These are phyloP conservation scores for Colletotrichum lentis DNA, from an alignment of 2,329 filamentous ascomycete species.

Conservation along the genomic window DNA sequence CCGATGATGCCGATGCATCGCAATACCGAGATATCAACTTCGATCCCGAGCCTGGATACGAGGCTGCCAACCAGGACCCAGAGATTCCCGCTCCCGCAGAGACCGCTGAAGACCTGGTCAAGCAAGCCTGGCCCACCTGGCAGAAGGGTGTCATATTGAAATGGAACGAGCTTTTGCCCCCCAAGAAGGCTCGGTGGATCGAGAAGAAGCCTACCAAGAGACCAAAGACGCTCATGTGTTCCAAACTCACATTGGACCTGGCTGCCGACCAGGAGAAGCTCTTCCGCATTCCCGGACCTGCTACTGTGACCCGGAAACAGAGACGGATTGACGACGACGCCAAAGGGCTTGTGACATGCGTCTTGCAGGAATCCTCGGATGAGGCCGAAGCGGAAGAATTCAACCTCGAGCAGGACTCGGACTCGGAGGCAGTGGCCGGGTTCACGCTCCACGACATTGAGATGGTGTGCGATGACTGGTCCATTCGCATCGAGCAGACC, in stretches of 20 bases:
- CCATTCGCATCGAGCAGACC: slow-evolving; percentile 65
- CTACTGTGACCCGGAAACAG: slow-evolving; percentile 61
- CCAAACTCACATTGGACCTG: slow-evolving; percentile 87
- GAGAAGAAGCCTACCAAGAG: slow-evolving; percentile 81
- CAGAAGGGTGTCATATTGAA: slow-evolving; percentile 76
- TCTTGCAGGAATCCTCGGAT: slow-evolving; percentile 52
- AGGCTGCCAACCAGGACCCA: slow-evolving; percentile 65
- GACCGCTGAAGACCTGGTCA: slow-evolving; percentile 77
- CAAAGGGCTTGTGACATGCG: slow-evolving; percentile 57
- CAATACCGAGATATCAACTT: slow-evolving; percentile 58
- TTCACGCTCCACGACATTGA: slow-evolving; percentile 82
- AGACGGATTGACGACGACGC: slow-evolving; percentile 62
- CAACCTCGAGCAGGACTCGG: slow-evolving; percentile 60
- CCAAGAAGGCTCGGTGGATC: slow-evolving; percentile 79
- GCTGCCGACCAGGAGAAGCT: slow-evolving; percentile 85
- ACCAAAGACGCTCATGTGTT: slow-evolving; percentile 82
- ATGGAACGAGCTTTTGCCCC: slow-evolving; percentile 84
- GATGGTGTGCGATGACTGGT: slow-evolving; percentile 88
- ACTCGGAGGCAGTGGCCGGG: slow-evolving; percentile 74
- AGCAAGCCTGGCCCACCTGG: slow-evolving; percentile 83
- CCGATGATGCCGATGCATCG: slow-evolving; percentile 48
- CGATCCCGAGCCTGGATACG: slow-evolving; percentile 54
- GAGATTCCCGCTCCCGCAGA: slow-evolving; percentile 74
- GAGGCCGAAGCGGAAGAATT: slow-evolving; percentile 54
- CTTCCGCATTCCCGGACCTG: slow-evolving; percentile 77